These are phyloP conservation scores for Colletotrichum musicola DNA, from an alignment of 2,329 filamentous ascomycete genomes.

Conservation along the genomic window DNA sequence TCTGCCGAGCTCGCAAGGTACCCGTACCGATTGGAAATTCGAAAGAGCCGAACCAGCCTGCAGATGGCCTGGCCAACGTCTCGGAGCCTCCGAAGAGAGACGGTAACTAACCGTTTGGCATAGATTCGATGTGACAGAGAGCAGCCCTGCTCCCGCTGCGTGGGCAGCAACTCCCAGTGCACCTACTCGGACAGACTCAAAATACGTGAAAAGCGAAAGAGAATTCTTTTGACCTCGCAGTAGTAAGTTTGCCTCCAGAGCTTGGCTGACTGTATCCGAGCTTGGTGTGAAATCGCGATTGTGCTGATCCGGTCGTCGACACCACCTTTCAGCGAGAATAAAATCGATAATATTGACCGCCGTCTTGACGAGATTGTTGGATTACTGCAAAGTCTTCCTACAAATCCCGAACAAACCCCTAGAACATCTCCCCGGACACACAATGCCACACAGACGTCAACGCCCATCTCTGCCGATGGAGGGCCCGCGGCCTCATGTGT, in stretches of 20 bases:
- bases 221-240: neutral
- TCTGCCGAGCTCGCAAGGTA: neutral
- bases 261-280: too few species aligned
- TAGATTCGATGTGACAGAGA: neutral
- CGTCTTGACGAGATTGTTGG: neutral
- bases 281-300: too few species aligned
- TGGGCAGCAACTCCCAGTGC: neutral
- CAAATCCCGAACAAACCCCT: neutral
- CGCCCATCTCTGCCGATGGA: constrained; percentile 42
- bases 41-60: too few species aligned
- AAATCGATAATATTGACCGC: neutral
- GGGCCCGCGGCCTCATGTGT: constrained; percentile 35
- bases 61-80: too few species aligned
- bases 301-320: neutral
- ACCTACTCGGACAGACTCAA: neutral
- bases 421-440: neutral
- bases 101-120: neutral
- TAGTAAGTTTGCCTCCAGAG: neutral
- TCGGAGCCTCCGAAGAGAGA: too few species aligned
- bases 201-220: neutral
- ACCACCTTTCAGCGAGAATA: neutral
- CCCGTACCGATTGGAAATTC: neutral
- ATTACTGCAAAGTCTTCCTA: neutral
- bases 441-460: neutral
- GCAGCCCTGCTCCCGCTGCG: neutral